Base-by-base conservation (phyloP, 2,329 filamentous ascomycete genomes). In the Hirsutella rhossiliensis region DNA sequence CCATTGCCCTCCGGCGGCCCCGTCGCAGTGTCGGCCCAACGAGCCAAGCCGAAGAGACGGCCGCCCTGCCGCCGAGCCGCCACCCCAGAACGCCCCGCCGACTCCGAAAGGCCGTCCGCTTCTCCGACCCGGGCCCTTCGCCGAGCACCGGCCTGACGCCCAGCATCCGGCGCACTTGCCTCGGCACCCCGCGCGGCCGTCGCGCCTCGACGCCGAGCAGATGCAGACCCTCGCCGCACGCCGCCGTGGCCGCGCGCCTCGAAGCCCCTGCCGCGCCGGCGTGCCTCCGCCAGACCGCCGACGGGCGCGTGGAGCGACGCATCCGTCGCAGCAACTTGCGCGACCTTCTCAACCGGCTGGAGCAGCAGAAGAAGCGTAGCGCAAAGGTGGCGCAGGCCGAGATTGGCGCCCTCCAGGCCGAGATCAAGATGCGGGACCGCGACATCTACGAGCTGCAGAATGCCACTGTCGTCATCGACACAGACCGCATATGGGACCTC, bases 281-380 rank as follows among this genome's bases (percentile, higher is more conserved):
- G 17, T 19, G 32, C 0, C 65, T 80, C 3, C 69, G 72, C 9
- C 74, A 78, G 45, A 69, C 77, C 15, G 63, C 76, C 8, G 71
- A 77, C 36, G 75, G 73, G 7, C 70, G 77, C 13, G 65, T 78
- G 39, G 72, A 77, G 59, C 69, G 77, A 5, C 69, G 76, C 17
- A 65, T 76, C 32, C 66, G 73, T 8, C 70, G 77, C 42, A 75
- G 73, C 49, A 68, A 73, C 4, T 54, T 80, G 5, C 77, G 75
- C 49, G 75, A 76, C 48, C 72, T 80, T 59, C 71, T 78, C 60
- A 74, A 78, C 54, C 56, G 58, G 12, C 69, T 77, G 43, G 61
- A 69, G 8, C 60, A 61, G 8, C 70, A 73, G 45, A 73, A 70
- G 54, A 65, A 60, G 38, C 61, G 58, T 15, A 60, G 62, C 37